A percentile compares a stretch with the other conserved stretches of the same genome.
These are phyloP conservation scores for Hypoxylon crocopeplum DNA, from an alignment of 495 filamentous ascomycete species.

Conservation along the genomic window DNA sequence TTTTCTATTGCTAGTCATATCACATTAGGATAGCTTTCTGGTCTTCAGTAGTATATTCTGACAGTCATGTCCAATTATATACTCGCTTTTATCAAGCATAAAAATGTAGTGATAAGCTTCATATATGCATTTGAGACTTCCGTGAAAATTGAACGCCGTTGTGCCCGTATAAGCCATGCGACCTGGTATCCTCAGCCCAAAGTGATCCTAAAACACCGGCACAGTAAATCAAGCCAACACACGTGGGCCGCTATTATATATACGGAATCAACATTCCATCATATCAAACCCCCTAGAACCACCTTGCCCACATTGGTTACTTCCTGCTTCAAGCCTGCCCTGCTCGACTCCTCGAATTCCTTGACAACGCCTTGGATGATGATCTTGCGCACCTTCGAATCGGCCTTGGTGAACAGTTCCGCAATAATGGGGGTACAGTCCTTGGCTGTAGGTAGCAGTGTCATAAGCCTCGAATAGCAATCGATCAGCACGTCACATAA, in stretches of 20 bases:
- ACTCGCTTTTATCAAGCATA: not conserved
- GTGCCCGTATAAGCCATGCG: conserved; percentile 20
- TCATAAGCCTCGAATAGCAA: conserved; percentile 80
- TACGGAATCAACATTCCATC: conserved; percentile 33
- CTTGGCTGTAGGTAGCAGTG: conserved; percentile 68
- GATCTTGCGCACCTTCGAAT: conserved; percentile 82
- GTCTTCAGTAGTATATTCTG: not conserved
- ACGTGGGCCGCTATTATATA: conserved; percentile 5
- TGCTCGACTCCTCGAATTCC: conserved; percentile 90
- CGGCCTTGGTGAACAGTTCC: conserved; percentile 89
- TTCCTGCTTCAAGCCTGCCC: conserved; percentile 77
- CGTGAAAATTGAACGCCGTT: conserved; percentile 23
- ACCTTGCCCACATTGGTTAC: conserved; percentile 84
- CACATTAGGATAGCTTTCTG: no score
- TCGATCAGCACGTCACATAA: conserved; percentile 96
- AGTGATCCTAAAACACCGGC: conserved; percentile 28
- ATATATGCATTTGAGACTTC: conserved; percentile 25
- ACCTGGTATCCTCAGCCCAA: conserved; percentile 31
- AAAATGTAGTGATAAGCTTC: not conserved
- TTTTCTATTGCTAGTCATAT: no score
- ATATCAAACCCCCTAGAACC: conserved; percentile 89
- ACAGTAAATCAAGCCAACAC: conserved; percentile 9
- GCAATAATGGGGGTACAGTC: conserved; percentile 68
- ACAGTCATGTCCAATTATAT: conserved; percentile 9
- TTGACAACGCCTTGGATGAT: conserved; percentile 83